These are phyloP conservation scores for Elsinoe perseae DNA, from an alignment of 2,329 filamentous ascomycete species.

Conservation along the genomic window DNA sequence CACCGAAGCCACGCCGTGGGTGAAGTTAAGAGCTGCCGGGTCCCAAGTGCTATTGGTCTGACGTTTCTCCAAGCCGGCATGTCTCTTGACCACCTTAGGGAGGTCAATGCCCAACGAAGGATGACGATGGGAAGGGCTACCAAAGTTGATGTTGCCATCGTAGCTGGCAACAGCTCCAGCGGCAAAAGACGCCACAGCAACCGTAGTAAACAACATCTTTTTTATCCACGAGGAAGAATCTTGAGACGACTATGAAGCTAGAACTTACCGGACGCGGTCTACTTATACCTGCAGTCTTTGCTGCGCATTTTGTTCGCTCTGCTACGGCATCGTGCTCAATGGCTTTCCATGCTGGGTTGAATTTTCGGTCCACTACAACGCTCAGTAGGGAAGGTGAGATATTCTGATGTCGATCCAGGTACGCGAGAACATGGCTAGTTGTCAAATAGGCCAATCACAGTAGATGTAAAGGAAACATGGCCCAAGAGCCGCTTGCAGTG, in stretches of 20 bases:
- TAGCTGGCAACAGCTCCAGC: constrained; percentile 26
- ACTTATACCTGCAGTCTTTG: neutral
- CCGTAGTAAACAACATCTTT: neutral
- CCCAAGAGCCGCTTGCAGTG: neutral
- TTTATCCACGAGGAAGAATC: neutral
- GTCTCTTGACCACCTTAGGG: constrained; percentile 52
- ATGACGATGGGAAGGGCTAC: constrained; percentile 58
- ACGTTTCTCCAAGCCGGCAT: constrained; percentile 29
- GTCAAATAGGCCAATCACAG: neutral
- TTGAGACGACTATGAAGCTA: too few relatives aligned
- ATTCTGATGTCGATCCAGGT: constrained; percentile 5
- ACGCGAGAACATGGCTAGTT: neutral
- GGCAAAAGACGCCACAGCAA: constrained; percentile 21
- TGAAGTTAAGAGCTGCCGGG: constrained; percentile 51
- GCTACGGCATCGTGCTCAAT: neutral
- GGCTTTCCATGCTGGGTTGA: neutral
- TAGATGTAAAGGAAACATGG: constrained; percentile 2
- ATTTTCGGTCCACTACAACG: neutral
- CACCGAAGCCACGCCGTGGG: constrained; percentile 47
- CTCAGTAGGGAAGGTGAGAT: constrained; percentile 13
- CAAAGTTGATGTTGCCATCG: constrained; percentile 56
- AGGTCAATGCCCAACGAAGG: constrained; percentile 56
- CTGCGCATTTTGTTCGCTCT: neutral
- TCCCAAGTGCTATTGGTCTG: constrained; percentile 36
- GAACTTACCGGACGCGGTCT: neutral